Evolutionary conservation across 768 basidiomycete genomes (phyloP), one percentile per base, ranked within the genome.

Genomic region (Lactarius vividus): DNA sequence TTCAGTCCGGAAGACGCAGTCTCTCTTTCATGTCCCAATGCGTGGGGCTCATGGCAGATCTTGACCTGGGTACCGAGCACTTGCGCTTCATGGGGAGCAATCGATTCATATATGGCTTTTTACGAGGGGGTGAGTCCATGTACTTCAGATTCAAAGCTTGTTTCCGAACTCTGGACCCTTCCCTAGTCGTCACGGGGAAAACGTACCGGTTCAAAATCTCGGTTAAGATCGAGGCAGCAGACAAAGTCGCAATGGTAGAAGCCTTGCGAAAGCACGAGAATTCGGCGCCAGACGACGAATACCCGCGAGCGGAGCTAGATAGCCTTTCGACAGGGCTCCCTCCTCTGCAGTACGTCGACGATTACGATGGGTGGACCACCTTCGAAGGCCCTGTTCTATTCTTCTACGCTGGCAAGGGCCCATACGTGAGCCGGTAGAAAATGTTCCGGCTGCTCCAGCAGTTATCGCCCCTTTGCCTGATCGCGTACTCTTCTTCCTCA

Each of bases 21-120:
- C 80, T 91, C 72, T 92, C 91, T 16, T 95, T 92, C 79, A 87
- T 95, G 85, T 86, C 89, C 0, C 92, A 94, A 77, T 83, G 88
- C 3, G 73, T 92, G 26, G 94, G 94, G 3, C 79, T 96, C 37
- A 89, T 94, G 85, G 92, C 94, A 3, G 92, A 95, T 68, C 65
- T 93, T 46, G 93, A 94, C 76, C 76, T 91, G 54, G 89, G 89
- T 62, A 96, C 94, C 1, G 93, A 95, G 66, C 78, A 91, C 71
- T 75, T 95, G 49, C 84, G 92, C 10, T 94, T 90, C 88, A 88
- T 96, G 87, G 94, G 94, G 11, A 89, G 88, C 71, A 78, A 82
- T 15, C 87, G 94, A 10, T 96, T 96, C 74, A 74, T 88, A 35
- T 77, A 84, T 65, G 94, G 94, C 10, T 85, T 85, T 72, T 72